Conservation (phyloP, 2,329 filamentous ascomycete species). For the Aureobasidium sp. region DNA sequence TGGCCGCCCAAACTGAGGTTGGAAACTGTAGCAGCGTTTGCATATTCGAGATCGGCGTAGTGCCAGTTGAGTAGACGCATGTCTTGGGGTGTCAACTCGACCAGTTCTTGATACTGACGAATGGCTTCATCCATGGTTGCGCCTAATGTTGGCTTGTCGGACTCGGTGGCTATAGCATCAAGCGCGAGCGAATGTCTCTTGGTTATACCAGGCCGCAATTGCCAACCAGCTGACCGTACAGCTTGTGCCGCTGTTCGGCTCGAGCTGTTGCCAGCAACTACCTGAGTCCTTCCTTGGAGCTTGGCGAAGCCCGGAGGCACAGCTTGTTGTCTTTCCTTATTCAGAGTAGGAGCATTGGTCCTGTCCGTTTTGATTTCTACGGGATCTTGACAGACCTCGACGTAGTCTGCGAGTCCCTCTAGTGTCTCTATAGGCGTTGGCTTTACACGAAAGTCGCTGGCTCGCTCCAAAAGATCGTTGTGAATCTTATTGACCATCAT, state of each 20-base stretch:
- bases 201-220: conserved; percentile 55
- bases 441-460: conserved; percentile 84
- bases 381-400: conserved; percentile 77
- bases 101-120: conserved; percentile 72
- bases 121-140: conserved; percentile 92
- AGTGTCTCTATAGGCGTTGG: conserved; percentile 61
- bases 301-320: conserved; percentile 45
- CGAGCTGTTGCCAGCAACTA: conserved; percentile 61
- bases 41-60: conserved; percentile 95
- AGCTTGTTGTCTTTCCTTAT: conserved; percentile 18
- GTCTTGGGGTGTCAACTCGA: conserved; percentile 79
- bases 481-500: conserved; percentile 83
- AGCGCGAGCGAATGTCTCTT: conserved; percentile 65
- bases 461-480: conserved; percentile 88
- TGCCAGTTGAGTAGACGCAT: conserved; percentile 95
- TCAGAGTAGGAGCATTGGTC: neutral
- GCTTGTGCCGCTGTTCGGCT: conserved; percentile 69
- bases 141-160: conserved; percentile 66
- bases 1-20: conserved; percentile 83
- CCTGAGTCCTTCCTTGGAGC: conserved; percentile 66
- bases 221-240: conserved; percentile 76
- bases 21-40: conserved; percentile 83
- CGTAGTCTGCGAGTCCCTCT: conserved; percentile 73
- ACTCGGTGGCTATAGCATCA: conserved; percentile 54
- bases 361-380: conserved; percentile 25